Evolutionary conservation across 345 rosid species (phyloP), one percentile per base, ranked within the genome.

Genomic region (Carallia brachiata): DNA sequence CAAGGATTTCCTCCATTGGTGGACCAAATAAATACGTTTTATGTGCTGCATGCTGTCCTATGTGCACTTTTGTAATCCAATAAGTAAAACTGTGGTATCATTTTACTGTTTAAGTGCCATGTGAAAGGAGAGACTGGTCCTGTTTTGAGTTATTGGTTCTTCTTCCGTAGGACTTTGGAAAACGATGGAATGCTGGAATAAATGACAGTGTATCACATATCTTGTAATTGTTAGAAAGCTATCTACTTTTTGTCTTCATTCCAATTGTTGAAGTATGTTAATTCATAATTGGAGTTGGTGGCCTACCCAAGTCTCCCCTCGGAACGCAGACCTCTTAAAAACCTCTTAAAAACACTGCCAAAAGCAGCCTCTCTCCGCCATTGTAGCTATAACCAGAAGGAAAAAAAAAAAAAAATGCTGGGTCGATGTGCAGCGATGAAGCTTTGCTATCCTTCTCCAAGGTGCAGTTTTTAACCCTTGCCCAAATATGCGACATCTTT

Each of bases 1-100:
- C 78, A 92, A 88, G 87, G 97, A 95, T 81, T 89, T 95, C 89
- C 88, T 86, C 67, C 83, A 87, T 37, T 90, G 98, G 97, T 96
- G 99, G 98, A 85, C 87, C 74, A 89, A 85, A 77, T 96, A 73
- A 90, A 73, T 37, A 32, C 55, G 3, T 56, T 32, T 62, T 27
- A 6, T 34, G 39, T 52, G 34, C 40, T 52, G 10, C 34, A 10
- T 39, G 47, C 66, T 2, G 63, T 44, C 57, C 70, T 18, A 65
- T 67, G 12, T 73, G 64, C 57, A 23, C 15, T 58, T 17, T 47
- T 55, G 39, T 68, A 69, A 37, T 59, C 52, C 28, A 73, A 68
- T 77, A 83, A 71, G 63, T 52, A 52, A 31, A 67, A 31, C 66
- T 36, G 30, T 59, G 28, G 71, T 73, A 58, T 61, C 67, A 62